A percentile compares a stretch with the other conserved stretches of the same genome.
Conservation (phyloP, 495 filamentous ascomycete genomes). For the Aspergillus kassunensis region DNA sequence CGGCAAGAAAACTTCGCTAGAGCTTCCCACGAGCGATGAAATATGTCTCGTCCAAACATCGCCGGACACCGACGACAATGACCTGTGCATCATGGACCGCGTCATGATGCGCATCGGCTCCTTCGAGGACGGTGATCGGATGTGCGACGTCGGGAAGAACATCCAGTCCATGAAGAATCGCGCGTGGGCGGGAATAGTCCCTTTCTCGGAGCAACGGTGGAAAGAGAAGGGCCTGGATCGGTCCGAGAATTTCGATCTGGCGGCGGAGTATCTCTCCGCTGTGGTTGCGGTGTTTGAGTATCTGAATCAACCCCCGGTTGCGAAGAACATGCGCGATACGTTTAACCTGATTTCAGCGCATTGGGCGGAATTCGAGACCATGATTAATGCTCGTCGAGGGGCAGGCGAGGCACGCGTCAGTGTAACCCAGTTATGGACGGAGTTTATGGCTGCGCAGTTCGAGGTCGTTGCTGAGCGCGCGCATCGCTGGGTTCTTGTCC, state of each 20-base stretch:
- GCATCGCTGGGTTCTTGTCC: conserved; percentile 25
- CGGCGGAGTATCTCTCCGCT: conserved; percentile 23
- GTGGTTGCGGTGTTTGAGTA: conserved; percentile 33
- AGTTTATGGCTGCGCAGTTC: conserved; percentile 25
- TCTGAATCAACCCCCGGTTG: conserved; percentile 19
- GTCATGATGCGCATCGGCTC: conserved; percentile 18
- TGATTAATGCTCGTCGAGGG: conserved; percentile 14
- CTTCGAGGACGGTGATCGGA: conserved; percentile 4
- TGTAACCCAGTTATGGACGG: conserved; percentile 24
- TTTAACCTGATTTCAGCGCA: conserved; percentile 29
- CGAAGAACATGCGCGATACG: conserved; percentile 21
- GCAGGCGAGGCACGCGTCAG: conserved; percentile 8
- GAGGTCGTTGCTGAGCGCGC: conserved; percentile 25
- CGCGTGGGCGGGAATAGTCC: conserved; percentile 32
- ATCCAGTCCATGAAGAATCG: conserved; percentile 24
- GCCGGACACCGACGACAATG: too few species aligned
- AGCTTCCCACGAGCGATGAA: not conserved
- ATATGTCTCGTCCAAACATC: conserved; percentile 1
- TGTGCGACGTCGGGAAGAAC: conserved; percentile 24
- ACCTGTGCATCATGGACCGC: too few species aligned
- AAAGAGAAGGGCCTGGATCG: conserved; percentile 25
- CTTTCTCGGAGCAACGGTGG: conserved; percentile 29
- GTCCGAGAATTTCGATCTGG: conserved; percentile 24
- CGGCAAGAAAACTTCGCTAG: not conserved
- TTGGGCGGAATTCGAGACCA: conserved; percentile 6